phyloP scores from a whole-genome alignment of 441 rosid species.

The Jatropha multifida region DNA sequence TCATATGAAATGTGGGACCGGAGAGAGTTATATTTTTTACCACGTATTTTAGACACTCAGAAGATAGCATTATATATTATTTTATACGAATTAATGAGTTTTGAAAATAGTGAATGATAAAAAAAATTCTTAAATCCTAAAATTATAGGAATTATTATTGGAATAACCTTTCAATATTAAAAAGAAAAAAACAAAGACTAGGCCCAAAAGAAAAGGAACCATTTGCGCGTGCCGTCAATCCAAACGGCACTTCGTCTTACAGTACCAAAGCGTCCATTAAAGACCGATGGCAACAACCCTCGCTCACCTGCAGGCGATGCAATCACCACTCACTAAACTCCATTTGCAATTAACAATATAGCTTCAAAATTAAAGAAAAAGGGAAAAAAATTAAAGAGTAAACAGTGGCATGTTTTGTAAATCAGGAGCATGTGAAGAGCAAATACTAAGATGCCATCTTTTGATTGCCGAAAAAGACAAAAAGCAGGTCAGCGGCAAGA shows the following conservation, averaged over 20 bases:
- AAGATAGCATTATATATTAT: no score
- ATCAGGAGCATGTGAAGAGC: not conserved
- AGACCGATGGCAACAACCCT: not conserved
- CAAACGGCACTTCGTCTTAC: not conserved
- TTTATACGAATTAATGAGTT: no score
- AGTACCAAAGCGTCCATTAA: not conserved
- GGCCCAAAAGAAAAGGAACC: no score
- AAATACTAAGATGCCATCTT: not conserved
- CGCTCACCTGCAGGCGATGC: constrained; percentile 1
- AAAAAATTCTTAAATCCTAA: no score
- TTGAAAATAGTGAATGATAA: no score
- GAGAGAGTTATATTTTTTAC: no score
- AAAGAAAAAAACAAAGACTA: no score
- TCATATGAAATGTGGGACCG: no score
- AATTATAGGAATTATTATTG: no score
- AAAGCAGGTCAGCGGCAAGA: constrained; percentile 40
- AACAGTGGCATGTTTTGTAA: constrained; percentile 29
- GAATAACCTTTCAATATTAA: no score
- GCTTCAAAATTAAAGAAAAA: not conserved
- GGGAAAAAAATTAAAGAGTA: not conserved
- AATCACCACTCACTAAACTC: not conserved
- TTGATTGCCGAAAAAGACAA: constrained; percentile 27
- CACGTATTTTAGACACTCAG: no score
- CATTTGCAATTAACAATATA: not conserved
- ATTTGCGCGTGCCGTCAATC: not conserved